phyloP scores from a whole-genome alignment of 177 flowering plant species.

The Vitis hybrid region DNA sequence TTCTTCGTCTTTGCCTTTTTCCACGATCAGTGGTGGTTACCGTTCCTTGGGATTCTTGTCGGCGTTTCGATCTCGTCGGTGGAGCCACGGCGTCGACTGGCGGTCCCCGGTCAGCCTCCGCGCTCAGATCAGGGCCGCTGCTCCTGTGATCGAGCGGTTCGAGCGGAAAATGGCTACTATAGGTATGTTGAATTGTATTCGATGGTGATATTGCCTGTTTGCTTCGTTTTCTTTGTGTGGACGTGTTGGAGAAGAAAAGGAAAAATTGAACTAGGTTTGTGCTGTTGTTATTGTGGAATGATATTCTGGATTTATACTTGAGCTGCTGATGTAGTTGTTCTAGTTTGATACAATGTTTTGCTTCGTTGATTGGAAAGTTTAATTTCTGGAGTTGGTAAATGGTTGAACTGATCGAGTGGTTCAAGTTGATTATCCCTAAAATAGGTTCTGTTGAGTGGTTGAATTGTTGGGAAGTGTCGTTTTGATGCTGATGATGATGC shows the following conservation, averaged over 20 bases:
- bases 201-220: too few species aligned
- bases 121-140: slow-evolving; percentile 33
- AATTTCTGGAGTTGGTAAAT: too few species aligned
- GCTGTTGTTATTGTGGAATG: neutral
- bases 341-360: too few species aligned
- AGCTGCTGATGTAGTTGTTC: too few species aligned
- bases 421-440: too few species aligned
- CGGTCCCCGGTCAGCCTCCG: slow-evolving; percentile 29
- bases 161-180: slow-evolving; percentile 17
- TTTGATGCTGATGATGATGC: neutral
- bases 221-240: too few species aligned
- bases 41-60: slow-evolving; percentile 30
- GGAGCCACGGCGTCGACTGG: slow-evolving; percentile 36
- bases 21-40: slow-evolving; percentile 9
- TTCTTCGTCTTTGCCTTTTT: slow-evolving; percentile 7
- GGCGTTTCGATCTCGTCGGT: slow-evolving; percentile 23
- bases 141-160: slow-evolving; percentile 18
- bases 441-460: too few species aligned
- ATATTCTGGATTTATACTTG: neutral
- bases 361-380: too few species aligned
- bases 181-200: slow-evolving; percentile 4
- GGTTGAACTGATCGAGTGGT: too few species aligned
- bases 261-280: neutral
- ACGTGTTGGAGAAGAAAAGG: too few species aligned
- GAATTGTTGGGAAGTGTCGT: too few species aligned